Evolutionary conservation across 2,329 filamentous ascomycete genomes (phyloP), one percentile per base, ranked within the genome.

Genomic region (Ophiocordyceps australis): DNA sequence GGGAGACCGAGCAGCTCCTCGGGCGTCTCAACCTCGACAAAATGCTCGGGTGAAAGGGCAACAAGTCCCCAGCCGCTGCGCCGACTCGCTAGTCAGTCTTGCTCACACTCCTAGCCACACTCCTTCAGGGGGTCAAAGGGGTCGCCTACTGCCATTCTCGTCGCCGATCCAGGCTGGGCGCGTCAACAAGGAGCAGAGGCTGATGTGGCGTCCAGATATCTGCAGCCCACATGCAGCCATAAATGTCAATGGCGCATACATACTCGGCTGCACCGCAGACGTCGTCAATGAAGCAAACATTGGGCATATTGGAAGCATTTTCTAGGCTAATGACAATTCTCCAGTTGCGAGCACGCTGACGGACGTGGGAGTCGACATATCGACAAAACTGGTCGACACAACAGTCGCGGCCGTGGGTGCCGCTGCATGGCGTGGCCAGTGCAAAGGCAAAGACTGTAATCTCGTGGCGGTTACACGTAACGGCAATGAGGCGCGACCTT

Each of bases 401-500:
- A 26, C 16, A 22, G 12, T 31, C 27, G 10, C 19, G 14, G 3
- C 22, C 18, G 25, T n/a, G 27, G 10, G 17, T 17, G 9, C 16
- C 24, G 22, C 28, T 23, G 22, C 18, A 34, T 16, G 26, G 15
- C 19, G 22, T 12, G 23, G 39, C 32, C 23, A 58, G 40, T 5
- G 55, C 57, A 34, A 59, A 55, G 1, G 59, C 60, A 37, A 69
- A 70, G 1, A 71, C 56, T 1, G 54, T 61, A 6, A 65, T 48
- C 33, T 65, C 60, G 26, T 43, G 42, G 4, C 62, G 65, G 43
- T 98, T 98, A 1, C 79, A 73, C 38, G 78, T 80, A 20, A 91
- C 74, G 1, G 86, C 89, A 33, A 98, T 76, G 32, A 94, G 56
- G 0, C 85, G 71, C n/a, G 80, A 81, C 33, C 73, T 56, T 32